These are phyloP conservation scores for Dimargaris xerosporica DNA, from an alignment of 192 early-diverging fungal genomes.

Conservation along the genomic window DNA sequence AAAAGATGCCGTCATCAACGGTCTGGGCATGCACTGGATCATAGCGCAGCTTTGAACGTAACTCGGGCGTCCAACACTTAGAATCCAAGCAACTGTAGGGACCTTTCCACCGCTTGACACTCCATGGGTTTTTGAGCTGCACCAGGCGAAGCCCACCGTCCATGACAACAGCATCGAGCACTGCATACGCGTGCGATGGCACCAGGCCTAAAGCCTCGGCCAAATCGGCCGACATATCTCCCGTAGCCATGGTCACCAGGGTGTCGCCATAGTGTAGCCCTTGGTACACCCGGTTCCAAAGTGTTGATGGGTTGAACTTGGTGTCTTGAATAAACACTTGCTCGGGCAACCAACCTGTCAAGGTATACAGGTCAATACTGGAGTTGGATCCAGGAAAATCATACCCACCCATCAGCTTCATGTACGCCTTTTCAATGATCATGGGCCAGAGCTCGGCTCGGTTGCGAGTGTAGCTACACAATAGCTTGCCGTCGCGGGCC, in stretches of 20 bases:
- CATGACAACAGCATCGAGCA: constrained; percentile 46
- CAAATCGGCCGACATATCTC: constrained; percentile 46
- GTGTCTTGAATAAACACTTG: constrained; percentile 64
- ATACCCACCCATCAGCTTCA: constrained; percentile 93
- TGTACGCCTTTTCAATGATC: constrained; percentile 88
- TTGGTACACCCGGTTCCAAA: constrained; percentile 56
- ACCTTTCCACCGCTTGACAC: constrained; percentile 74
- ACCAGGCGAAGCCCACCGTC: constrained; percentile 43
- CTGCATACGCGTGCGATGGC: constrained; percentile 81
- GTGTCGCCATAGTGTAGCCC: constrained; percentile 55
- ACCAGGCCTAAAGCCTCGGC: constrained; percentile 60
- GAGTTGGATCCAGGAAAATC: constrained; percentile 91
- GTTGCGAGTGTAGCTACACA: constrained; percentile 77
- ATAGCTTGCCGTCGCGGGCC: constrained; percentile 43
- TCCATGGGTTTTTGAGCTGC: constrained; percentile 90
- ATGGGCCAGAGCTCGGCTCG: constrained; percentile 65
- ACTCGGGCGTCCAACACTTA: constrained; percentile 48
- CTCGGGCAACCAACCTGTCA: constrained; percentile 93
- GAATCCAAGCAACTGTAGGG: constrained; percentile 48
- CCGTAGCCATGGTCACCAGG: constrained; percentile 74
- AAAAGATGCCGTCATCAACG: constrained; percentile 71
- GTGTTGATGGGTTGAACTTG: constrained; percentile 41
- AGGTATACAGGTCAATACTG: constrained; percentile 73
- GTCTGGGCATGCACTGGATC: constrained; percentile 45
- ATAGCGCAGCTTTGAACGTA: constrained; percentile 51